Evolutionary conservation across 1,284 basidiomycete species (phyloP).

Genomic region (Ganoderma resinaceum): DNA sequence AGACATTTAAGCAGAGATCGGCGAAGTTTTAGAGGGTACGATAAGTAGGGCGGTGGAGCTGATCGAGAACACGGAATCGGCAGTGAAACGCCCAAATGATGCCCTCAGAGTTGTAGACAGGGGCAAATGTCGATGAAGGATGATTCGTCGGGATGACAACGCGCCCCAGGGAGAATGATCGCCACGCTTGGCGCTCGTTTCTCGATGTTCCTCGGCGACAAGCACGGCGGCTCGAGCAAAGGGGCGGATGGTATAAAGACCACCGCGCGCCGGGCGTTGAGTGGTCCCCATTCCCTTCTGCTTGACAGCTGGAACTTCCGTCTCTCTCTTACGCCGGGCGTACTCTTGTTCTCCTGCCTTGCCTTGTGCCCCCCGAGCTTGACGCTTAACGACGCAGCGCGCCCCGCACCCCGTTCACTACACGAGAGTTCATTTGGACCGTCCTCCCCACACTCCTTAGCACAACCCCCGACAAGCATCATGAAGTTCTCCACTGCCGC

Average conservation of each 20-base stretch:
- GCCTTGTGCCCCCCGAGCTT: conserved; percentile 3
- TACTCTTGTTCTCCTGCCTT: conserved; percentile 2
- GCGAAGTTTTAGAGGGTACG: not conserved
- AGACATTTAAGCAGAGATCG: not conserved
- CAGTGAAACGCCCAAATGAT: not conserved
- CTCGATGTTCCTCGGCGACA: not conserved
- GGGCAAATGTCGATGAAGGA: not conserved
- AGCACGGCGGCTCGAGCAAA: not conserved
- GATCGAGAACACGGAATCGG: not conserved
- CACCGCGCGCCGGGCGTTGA: not conserved
- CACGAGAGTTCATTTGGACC: conserved; percentile 5
- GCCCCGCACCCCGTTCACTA: conserved; percentile 1
- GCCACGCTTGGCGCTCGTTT: not conserved
- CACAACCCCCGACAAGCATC: not conserved
- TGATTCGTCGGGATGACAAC: conserved; percentile 10
- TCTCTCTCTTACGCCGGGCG: conserved; percentile 14
- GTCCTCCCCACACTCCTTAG: conserved; percentile 7
- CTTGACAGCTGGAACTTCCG: conserved; percentile 12
- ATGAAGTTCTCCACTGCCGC: conserved; percentile 15
- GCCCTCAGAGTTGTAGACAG: not conserved
- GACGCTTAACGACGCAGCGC: conserved; percentile 8
- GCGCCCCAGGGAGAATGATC: not conserved
- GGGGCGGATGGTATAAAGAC: not conserved
- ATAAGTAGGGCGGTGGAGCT: not conserved
- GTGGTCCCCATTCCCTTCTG: not conserved